Evolutionary conservation across 768 basidiomycete genomes (phyloP).

Genomic region (Tricholoma matsutake): DNA sequence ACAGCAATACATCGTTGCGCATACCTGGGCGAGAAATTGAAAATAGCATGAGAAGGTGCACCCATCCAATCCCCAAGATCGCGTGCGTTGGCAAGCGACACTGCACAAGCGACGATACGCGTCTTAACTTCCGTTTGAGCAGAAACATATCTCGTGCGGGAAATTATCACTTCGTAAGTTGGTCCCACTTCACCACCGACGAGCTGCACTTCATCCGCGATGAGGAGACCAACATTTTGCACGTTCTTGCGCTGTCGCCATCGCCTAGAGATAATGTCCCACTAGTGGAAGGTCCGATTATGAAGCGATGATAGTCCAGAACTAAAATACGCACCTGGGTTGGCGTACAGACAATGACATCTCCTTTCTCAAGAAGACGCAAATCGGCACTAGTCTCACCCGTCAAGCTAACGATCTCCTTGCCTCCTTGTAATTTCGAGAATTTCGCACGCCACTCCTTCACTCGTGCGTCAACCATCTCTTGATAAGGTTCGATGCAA

Average conservation of each 20-base stretch:
- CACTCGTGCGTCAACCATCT: slow-evolving; percentile 93
- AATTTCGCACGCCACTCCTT: slow-evolving; percentile 90
- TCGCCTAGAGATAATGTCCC: slow-evolving; percentile 91
- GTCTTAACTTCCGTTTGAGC: slow-evolving; percentile 92
- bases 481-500: slow-evolving; percentile 95
- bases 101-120: slow-evolving; percentile 91
- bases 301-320: neutral
- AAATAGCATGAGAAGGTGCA: slow-evolving; percentile 87
- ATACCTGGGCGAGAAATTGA: slow-evolving; percentile 95
- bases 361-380: slow-evolving; percentile 83
- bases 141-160: slow-evolving; percentile 94
- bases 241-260: slow-evolving; percentile 99
- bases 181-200: slow-evolving; percentile 95
- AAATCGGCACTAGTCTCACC: slow-evolving; percentile 94
- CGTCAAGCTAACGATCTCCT: slow-evolving; percentile 90
- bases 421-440: slow-evolving; percentile 77
- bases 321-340: slow-evolving; percentile 57
- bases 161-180: slow-evolving; percentile 94
- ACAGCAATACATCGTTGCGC: slow-evolving; percentile 8
- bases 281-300: slow-evolving; percentile 41
- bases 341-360: slow-evolving; percentile 94
- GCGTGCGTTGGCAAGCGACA: slow-evolving; percentile 92
- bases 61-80: slow-evolving; percentile 99
- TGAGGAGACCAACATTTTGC: slow-evolving; percentile 87
- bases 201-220: slow-evolving; percentile 93